Base-by-base conservation (phyloP, 228 moss, liverwort and hornwort species). In the Sphagnum magellanicum region DNA sequence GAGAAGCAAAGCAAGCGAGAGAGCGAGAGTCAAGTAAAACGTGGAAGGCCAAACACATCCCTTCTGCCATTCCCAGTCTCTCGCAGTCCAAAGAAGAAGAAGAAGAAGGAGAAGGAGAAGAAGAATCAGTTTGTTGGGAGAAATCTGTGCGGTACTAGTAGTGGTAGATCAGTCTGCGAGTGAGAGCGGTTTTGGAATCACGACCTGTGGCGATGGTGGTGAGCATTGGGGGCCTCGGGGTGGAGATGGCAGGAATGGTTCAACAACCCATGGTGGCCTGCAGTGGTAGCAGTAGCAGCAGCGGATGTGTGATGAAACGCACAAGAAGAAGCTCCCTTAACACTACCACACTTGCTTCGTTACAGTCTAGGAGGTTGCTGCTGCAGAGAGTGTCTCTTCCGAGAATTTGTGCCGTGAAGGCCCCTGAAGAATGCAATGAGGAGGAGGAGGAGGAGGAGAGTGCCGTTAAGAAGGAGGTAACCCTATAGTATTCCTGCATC, bases 361-460 rank as follows among this genome's bases (percentile, higher is more conserved):
- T 53, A 0, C 15, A 66, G 16, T 16, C 64, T 3, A 55, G 68
- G 5, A 79, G 67, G 50, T 63, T 66, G 10, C 73, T 32, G 32
- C 32, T 32, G 32, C 32, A 58, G 16, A 60, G 70, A 61, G 65
- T 53, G 53, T 8, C 32, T 14, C 8, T 63, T 13, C 13, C 71
- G 0, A 79, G 85, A 70, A 74, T 79, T n/a, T 81, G 76, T 51
- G 96, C 93, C 48, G 85, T 79, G 5, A 77, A 90, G 60, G 73
- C 84, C 50, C 86, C 89, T 6, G 83, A 89, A 74, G 91, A 92
- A 60, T 78, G 78, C 67, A 92, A 92, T 59, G 91, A 92, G 7
- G 91, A 92, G 76, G 91, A 92, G 0, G 83, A 92, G 53, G 91
- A 92, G 7, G 91, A 92, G 75, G 91, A 92, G 0, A 83, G 89